A percentile compares a stretch with the other conserved stretches of the same genome.
These are phyloP conservation scores for Annulohypoxylon truncatum DNA, from an alignment of 2,329 filamentous ascomycete genomes.

Conservation along the genomic window DNA sequence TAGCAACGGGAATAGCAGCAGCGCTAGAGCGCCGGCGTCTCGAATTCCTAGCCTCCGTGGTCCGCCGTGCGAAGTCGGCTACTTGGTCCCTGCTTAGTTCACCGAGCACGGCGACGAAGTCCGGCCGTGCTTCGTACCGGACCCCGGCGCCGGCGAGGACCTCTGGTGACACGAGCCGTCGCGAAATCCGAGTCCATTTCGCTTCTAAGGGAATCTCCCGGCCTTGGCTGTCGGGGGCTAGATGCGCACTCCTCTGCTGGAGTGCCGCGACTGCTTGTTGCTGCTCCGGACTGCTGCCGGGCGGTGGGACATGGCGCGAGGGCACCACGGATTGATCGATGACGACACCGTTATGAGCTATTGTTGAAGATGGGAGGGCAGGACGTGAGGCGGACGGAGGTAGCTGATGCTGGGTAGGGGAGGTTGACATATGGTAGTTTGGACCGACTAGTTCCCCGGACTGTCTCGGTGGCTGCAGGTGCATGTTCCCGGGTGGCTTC, in stretches of 20 bases:
- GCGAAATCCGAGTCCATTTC: constrained; percentile 69
- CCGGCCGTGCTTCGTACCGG: constrained; percentile 69
- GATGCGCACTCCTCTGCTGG: constrained; percentile 50
- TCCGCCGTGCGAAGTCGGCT: constrained; percentile 62
- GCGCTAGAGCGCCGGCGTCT: constrained; percentile 46
- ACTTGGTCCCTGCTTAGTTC: constrained; percentile 65
- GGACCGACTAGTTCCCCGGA: constrained; percentile 34
- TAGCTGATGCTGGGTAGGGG: constrained; percentile 51
- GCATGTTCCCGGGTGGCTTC: constrained; percentile 54
- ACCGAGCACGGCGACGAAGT: constrained; percentile 71
- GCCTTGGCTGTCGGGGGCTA: constrained; percentile 69
- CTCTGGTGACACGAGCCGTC: constrained; percentile 67
- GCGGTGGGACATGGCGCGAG: constrained; percentile 55
- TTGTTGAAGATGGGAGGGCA: constrained; percentile 52
- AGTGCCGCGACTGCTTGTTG: constrained; percentile 33
- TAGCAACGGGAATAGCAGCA: neutral
- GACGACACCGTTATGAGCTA: constrained; percentile 7
- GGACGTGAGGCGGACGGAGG: constrained; percentile 52
- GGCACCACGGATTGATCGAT: constrained; percentile 51
- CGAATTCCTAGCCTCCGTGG: constrained; percentile 57
- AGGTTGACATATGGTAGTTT: constrained; percentile 54
- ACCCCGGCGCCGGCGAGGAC: constrained; percentile 66
- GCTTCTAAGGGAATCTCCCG: constrained; percentile 67
- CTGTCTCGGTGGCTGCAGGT: constrained; percentile 51
- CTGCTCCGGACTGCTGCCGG: constrained; percentile 49